A percentile compares a stretch with the other conserved stretches of the same genome.
phyloP scores from a whole-genome alignment of 352 stramenopile species.

The Globisporangium alternatum region DNA sequence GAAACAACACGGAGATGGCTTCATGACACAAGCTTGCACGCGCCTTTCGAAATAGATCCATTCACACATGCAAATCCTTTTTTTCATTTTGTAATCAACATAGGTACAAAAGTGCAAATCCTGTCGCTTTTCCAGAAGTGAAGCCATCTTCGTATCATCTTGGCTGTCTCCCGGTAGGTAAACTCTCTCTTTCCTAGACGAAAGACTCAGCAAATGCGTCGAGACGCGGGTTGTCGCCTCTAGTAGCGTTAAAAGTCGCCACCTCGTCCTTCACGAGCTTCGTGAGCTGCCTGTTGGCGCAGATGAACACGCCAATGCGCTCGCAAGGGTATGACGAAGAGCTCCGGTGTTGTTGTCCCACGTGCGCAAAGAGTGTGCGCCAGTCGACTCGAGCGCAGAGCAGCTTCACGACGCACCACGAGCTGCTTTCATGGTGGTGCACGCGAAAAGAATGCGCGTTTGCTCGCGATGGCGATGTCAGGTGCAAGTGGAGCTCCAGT shows the following conservation, averaged over 20 bases:
- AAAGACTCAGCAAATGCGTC: slow-evolving; percentile 32
- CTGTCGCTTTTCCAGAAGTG: not conserved
- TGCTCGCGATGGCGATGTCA: slow-evolving; percentile 16
- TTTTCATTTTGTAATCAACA: not conserved
- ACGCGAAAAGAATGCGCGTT: not conserved
- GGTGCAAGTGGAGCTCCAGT: slow-evolving; percentile 19
- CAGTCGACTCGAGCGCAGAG: slow-evolving; percentile 16
- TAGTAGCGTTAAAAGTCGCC: slow-evolving; percentile 2
- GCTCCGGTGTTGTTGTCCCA: not conserved
- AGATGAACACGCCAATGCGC: slow-evolving; percentile 23
- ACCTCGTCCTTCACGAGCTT: slow-evolving; percentile 25
- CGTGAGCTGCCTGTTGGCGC: slow-evolving; percentile 20
- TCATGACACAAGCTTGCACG: no score
- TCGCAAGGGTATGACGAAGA: not conserved
- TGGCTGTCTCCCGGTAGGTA: not conserved
- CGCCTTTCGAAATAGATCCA: no score
- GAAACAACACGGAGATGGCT: not conserved
- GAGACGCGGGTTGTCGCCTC: not conserved
- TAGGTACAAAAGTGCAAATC: not conserved
- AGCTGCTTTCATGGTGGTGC: not conserved
- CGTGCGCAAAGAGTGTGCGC: slow-evolving; percentile 1
- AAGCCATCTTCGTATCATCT: slow-evolving; percentile 2
- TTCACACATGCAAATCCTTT: no score
- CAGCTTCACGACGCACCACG: slow-evolving; percentile 6
- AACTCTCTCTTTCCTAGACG: no score